Percentiles rank a stretch among this genome's conserved stretches.
Evolutionary conservation across 768 basidiomycete genomes (phyloP).

Genomic region (Ramaria rubella): DNA sequence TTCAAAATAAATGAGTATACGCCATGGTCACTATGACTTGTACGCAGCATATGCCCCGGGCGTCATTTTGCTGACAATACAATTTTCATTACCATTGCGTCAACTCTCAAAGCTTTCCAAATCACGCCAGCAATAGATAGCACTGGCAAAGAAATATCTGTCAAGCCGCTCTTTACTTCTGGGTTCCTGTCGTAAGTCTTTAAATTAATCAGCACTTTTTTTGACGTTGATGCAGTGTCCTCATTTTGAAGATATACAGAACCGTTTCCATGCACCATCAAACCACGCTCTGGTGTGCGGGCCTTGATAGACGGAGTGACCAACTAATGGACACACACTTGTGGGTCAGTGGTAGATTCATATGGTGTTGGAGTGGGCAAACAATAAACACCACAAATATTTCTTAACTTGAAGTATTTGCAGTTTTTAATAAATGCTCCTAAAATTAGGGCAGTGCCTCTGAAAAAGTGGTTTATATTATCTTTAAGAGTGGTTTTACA

Average conservation of each 20-base stretch:
- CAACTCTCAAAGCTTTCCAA: conserved; percentile 40
- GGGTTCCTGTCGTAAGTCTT: conserved; percentile 3
- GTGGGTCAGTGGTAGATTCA: too few species aligned
- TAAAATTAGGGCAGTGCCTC: too few species aligned
- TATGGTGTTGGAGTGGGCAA: too few species aligned
- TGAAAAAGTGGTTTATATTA: too few species aligned
- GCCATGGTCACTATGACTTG: background rate
- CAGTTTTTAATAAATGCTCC: too few species aligned
- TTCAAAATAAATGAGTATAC: background rate
- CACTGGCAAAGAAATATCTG: conserved; percentile 33
- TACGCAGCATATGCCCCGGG: conserved; percentile 43
- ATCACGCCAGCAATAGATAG: conserved; percentile 37
- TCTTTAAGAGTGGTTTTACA: too few species aligned
- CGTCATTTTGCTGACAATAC: conserved; percentile 44
- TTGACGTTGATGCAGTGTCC: background rate
- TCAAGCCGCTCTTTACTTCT: conserved; percentile 30
- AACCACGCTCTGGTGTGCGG: too few species aligned
- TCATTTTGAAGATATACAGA: background rate
- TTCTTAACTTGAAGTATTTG: too few species aligned
- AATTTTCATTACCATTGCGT: conserved; percentile 41
- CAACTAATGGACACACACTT: too few species aligned
- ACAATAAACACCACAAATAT: too few species aligned
- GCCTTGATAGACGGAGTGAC: too few species aligned
- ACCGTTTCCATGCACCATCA: background rate
- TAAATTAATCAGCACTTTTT: too few species aligned